phyloP scores from a whole-genome alignment of 1,284 basidiomycete genomes.

The Termitomyces sp. region DNA sequence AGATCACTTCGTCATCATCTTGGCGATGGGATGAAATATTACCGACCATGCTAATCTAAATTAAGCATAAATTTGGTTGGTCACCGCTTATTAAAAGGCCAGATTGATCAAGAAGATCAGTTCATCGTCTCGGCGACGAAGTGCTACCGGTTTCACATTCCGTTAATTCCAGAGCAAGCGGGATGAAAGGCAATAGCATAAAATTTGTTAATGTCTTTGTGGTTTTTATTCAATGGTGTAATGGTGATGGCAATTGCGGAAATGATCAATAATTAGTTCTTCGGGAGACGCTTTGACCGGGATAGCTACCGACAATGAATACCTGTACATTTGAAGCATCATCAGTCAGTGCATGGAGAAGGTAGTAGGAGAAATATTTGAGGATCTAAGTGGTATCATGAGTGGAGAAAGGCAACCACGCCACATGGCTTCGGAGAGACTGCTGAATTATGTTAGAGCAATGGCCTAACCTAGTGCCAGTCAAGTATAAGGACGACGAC shows the following conservation, averaged over 20 bases:
- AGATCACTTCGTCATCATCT: too few species aligned
- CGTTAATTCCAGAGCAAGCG: too few species aligned
- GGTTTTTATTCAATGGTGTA: not conserved
- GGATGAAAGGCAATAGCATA: not conserved
- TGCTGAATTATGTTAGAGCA: not conserved
- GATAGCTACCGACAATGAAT: not conserved
- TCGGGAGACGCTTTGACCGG: not conserved
- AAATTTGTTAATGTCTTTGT: not conserved
- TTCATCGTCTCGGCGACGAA: not conserved
- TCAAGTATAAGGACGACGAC: not conserved
- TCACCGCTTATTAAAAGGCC: too few species aligned
- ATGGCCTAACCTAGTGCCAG: not conserved
- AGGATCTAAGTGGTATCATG: not conserved
- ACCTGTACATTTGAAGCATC: not conserved
- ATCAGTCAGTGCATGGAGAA: not conserved
- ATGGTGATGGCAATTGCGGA: not conserved
- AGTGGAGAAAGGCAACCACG: not conserved
- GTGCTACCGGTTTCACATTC: too few species aligned
- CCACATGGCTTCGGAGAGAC: not conserved
- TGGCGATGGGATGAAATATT: too few species aligned
- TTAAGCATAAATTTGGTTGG: too few species aligned
- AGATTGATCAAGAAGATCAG: too few species aligned
- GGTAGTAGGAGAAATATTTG: not conserved
- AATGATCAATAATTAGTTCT: too few species aligned
- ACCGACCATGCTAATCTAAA: too few species aligned